These are phyloP conservation scores for Iodosphaeria phyllophila DNA, from an alignment of 2,329 filamentous ascomycete genomes.

Conservation along the genomic window DNA sequence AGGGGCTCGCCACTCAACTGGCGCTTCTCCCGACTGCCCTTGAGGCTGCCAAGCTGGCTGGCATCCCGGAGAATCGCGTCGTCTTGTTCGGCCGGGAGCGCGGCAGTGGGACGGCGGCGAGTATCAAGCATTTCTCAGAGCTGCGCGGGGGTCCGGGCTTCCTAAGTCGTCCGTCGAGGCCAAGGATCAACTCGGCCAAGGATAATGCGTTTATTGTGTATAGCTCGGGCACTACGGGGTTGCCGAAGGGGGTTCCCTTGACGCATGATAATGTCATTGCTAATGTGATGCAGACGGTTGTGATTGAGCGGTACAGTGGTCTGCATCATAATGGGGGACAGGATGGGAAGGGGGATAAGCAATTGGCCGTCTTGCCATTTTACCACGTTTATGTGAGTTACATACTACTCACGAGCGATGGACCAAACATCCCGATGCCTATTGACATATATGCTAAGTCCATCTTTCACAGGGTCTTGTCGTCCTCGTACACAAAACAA, in stretches of 20 bases:
- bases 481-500: conserved; percentile 48
- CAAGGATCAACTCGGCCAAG: conserved; percentile 45
- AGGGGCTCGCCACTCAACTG: conserved; percentile 56
- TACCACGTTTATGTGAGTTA: conserved; percentile 77
- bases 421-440: neutral
- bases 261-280: conserved; percentile 68
- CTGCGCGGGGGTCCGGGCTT: conserved; percentile 47
- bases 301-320: conserved; percentile 35
- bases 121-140: conserved; percentile 57
- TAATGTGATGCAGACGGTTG: conserved; percentile 41
- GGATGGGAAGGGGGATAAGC: conserved; percentile 46
- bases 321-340: conserved; percentile 32
- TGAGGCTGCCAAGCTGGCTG: conserved; percentile 49
- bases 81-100: conserved; percentile 55
- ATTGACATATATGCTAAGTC: conserved; percentile 1
- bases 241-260: conserved; percentile 82
- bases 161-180: conserved; percentile 31
- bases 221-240: conserved; percentile 74
- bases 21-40: conserved; percentile 43
- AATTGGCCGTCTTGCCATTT: conserved; percentile 70
- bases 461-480: conserved; percentile 46
- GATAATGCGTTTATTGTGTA: conserved; percentile 79
- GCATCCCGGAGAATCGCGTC: conserved; percentile 53
- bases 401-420: no score
- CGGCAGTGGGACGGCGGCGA: conserved; percentile 34